phyloP scores from a whole-genome alignment of 768 basidiomycete genomes.

The Termitomyces sp. region DNA sequence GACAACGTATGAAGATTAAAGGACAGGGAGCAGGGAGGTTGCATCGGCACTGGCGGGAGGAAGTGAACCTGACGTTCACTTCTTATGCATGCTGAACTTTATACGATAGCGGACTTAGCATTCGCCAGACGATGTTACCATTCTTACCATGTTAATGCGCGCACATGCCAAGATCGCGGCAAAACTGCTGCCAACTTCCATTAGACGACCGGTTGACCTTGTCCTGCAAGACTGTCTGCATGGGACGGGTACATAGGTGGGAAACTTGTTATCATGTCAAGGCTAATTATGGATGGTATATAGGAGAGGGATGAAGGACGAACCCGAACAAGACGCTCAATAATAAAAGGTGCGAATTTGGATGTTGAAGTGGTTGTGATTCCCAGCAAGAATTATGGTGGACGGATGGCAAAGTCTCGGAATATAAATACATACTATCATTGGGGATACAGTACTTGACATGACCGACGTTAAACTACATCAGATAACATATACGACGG shows the following conservation, averaged over 20 bases:
- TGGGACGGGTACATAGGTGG: conserved; percentile 23
- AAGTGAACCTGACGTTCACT: conserved; percentile 9
- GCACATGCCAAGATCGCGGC: conserved; percentile 23
- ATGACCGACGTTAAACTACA: conserved; percentile 1
- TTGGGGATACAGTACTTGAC: background rate
- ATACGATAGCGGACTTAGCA: conserved; percentile 30
- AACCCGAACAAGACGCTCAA: conserved; percentile 25
- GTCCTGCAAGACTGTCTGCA: conserved; percentile 38
- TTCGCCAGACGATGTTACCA: conserved; percentile 28
- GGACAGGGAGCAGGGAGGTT: conserved; percentile 25
- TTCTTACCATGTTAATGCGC: conserved; percentile 24
- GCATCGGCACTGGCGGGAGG: conserved; percentile 38
- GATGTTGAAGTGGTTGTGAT: conserved; percentile 32
- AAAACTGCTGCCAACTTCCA: conserved; percentile 20
- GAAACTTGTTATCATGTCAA: conserved; percentile 32
- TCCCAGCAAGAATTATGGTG: background rate
- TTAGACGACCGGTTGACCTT: conserved; percentile 29
- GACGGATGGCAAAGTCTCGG: background rate
- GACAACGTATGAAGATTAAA: conserved; percentile 8
- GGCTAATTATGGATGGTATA: conserved; percentile 36
- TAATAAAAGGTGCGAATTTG: conserved; percentile 33
- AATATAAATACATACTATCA: background rate
- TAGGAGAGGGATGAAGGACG: conserved; percentile 28
- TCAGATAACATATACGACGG: conserved; percentile 2
- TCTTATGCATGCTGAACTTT: conserved; percentile 1